These are phyloP conservation scores for Taxillus chinensis DNA, from an alignment of 164 flowering plant species.

Conservation along the genomic window DNA sequence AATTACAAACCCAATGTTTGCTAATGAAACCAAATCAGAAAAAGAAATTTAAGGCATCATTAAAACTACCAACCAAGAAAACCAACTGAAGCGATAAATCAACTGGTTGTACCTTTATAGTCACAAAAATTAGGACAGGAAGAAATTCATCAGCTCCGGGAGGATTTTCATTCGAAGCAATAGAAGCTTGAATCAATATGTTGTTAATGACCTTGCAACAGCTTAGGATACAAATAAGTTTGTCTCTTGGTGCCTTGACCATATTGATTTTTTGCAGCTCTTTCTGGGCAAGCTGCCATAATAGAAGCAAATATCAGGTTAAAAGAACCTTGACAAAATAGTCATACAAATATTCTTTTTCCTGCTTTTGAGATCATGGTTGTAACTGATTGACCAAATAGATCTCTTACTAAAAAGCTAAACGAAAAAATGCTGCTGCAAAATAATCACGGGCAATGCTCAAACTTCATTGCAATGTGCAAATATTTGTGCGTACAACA, in stretches of 20 bases:
- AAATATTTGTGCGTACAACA: no score
- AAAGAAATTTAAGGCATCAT: no score
- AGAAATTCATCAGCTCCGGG: slow-evolving; percentile 99
- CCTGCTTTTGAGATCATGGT: background rate
- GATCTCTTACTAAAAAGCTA: no score
- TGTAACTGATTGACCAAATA: background rate
- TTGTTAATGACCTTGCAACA: slow-evolving; percentile 88
- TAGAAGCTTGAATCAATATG: slow-evolving; percentile 67
- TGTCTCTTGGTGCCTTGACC: slow-evolving; percentile 98
- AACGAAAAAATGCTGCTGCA: no score
- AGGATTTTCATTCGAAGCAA: slow-evolving; percentile 71
- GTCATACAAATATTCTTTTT: no score
- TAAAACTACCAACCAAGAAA: background rate
- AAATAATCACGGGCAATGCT: no score
- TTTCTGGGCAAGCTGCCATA: slow-evolving; percentile 83
- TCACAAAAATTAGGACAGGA: slow-evolving; percentile 87
- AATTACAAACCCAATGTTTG: no score
- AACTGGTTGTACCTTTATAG: slow-evolving; percentile 51
- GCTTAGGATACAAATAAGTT: slow-evolving; percentile 78
- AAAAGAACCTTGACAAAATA: no score
- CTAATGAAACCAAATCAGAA: no score
- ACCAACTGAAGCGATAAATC: background rate
- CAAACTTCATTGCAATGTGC: no score
- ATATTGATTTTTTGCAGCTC: slow-evolving; percentile 91
- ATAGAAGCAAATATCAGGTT: background rate